phyloP scores from a whole-genome alignment of 2,329 filamentous ascomycete genomes.

The Tolypocladium inflatum region DNA sequence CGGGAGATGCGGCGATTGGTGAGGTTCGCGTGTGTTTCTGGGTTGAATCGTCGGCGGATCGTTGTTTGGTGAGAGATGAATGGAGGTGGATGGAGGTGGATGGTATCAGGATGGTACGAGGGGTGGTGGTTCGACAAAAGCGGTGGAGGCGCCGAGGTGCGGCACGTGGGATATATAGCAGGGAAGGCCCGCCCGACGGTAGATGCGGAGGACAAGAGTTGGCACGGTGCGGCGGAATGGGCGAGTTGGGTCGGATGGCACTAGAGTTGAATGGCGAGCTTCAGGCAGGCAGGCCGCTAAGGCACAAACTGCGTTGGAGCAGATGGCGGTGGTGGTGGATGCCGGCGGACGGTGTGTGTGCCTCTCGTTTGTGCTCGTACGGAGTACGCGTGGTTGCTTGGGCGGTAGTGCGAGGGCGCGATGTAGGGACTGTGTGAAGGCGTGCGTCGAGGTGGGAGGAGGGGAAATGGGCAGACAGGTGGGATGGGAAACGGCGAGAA shows the following conservation, averaged over 20 bases:
- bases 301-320: background rate
- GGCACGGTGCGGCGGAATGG: background rate
- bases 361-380: background rate
- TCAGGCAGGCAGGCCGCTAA: background rate
- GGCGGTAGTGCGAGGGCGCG: background rate
- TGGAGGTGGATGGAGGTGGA: constrained; percentile 5
- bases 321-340: background rate
- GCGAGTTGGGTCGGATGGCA: background rate
- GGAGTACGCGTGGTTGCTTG: background rate
- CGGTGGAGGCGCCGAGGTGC: constrained; percentile 4
- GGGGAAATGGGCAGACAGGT: background rate
- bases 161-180: constrained; percentile 14
- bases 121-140: constrained; percentile 13
- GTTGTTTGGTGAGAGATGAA: constrained; percentile 4
- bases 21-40: background rate
- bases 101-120: constrained; percentile 14
- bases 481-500: background rate
- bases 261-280: background rate
- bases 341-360: background rate
- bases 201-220: background rate
- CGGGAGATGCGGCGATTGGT: background rate
- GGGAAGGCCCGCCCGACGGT: constrained; percentile 2
- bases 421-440: background rate
- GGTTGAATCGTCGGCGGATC: background rate
- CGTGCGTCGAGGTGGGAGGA: background rate